Percentiles rank a stretch among this genome's conserved stretches.
phyloP scores from a whole-genome alignment of 345 rosid species.

The Eucalyptus pauciflora region DNA sequence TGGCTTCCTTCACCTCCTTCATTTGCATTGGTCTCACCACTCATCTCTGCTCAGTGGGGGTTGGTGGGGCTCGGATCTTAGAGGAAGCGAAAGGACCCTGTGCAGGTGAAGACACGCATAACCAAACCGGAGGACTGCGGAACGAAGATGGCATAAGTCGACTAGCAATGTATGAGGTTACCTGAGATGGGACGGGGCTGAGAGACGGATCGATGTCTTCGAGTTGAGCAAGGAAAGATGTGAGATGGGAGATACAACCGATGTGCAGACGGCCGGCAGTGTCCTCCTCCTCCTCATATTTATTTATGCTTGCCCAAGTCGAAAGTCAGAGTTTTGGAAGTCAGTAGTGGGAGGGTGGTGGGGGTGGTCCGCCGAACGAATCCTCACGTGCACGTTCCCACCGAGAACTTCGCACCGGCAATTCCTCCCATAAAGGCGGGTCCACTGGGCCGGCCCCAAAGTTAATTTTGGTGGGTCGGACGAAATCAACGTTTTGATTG shows the following conservation, averaged over 20 bases:
- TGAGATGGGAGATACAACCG: background rate
- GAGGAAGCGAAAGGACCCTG: background rate
- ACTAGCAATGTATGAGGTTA: background rate
- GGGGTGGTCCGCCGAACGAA: background rate
- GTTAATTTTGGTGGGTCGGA: background rate
- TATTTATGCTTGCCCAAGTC: background rate
- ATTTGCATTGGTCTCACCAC: conserved; percentile 11
- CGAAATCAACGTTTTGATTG: background rate
- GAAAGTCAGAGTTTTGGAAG: background rate
- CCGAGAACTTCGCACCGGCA: background rate
- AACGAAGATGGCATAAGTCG: background rate
- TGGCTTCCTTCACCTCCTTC: background rate
- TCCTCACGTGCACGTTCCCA: background rate
- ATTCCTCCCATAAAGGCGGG: background rate
- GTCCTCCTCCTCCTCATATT: background rate
- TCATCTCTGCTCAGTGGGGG: conserved; percentile 21
- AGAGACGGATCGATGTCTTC: background rate
- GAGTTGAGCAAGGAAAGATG: background rate
- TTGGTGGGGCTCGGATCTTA: background rate
- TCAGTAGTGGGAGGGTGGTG: background rate
- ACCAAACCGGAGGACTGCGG: background rate
- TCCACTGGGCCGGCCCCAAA: background rate
- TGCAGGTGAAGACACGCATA: background rate
- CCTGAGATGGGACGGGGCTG: background rate
- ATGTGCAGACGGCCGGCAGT: background rate